Percentiles rank a stretch among this genome's conserved stretches.
These are phyloP conservation scores for Rubia peregrina DNA, from an alignment of 305 asterid genomes.

Conservation along the genomic window DNA sequence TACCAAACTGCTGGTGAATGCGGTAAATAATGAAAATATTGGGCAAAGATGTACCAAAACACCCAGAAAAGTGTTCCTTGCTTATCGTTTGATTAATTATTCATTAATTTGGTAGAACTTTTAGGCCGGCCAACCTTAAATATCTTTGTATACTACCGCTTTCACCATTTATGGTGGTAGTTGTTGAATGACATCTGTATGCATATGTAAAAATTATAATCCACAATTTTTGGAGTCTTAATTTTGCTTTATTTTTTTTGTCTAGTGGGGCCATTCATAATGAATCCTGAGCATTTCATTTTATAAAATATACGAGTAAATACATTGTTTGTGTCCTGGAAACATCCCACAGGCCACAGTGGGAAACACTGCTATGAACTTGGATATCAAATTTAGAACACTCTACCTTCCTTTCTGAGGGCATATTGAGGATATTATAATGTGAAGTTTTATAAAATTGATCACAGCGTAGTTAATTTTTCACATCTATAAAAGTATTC, in stretches of 20 bases:
- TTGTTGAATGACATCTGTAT: background rate
- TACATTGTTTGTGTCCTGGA: background rate
- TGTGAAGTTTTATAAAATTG: no score
- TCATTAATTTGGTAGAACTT: background rate
- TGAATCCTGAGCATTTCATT: background rate
- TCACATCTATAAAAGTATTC: no score
- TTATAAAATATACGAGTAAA: background rate
- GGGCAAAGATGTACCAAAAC: no score
- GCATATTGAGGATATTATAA: no score
- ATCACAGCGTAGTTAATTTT: no score
- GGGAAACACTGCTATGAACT: no score
- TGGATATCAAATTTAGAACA: no score
- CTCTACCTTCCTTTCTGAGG: no score
- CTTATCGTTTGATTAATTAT: background rate
- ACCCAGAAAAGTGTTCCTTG: no score
- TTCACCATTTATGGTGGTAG: slow-evolving; percentile 1
- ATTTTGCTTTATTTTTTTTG: background rate
- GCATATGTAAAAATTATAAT: background rate
- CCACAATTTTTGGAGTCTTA: background rate
- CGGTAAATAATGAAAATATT: no score
- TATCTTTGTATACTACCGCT: background rate
- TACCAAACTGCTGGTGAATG: background rate
- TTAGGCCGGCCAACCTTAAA: background rate
- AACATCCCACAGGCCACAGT: no score
- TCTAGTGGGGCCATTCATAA: background rate